Evolutionary conservation across 108 stramenopile species (phyloP), one percentile per base, ranked within the genome.

Genomic region (Nitzschia sp.): DNA sequence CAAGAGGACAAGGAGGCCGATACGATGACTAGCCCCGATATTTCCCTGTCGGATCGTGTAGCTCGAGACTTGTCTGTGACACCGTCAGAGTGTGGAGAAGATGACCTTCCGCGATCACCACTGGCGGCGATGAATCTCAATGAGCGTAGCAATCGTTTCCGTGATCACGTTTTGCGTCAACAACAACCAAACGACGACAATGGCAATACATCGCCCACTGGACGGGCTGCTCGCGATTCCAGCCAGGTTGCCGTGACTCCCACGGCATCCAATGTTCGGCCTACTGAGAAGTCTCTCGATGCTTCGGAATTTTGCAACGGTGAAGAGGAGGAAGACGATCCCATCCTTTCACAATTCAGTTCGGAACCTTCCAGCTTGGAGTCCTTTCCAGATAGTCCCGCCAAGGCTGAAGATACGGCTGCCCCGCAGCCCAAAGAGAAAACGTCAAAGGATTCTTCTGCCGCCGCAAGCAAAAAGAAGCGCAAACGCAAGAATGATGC

Each of bases 271-370:
- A 74, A 51, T 34, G 58, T 59, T 15, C 64, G 47, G n/a, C 21
- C 31, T 19, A 19, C 8, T 29, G 28, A 27, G 15, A 32, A 9
- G 17, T 30, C 46, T 11, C 24, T 27, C 19, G 17, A 8, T n/a
- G 19, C 19, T 35, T 19, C 36, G 2, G 15, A 19, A 53, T 6
- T 45, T 27, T 25, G 35, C 34, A 33, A 24, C 8, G 42, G 47
- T 17, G 56, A 59, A 24, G 65, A 66, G 6, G 48, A 4, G 3
- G 48, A 66, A 51, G 58, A 60, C 19, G 71, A 72, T 59, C 65
- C 65, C 28, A 68, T 68, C 32, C 42, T 75, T 25, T 75, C 74
- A 19, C 74, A 75, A 23, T 75, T 75, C 34, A 75, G 74, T 55
- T 62, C 59, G 0, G 74, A 36, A 13, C 53, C 58, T 2, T 75